Base-by-base conservation (phyloP, 495 filamentous ascomycete species). In the Clohesyomyces aquaticus region DNA sequence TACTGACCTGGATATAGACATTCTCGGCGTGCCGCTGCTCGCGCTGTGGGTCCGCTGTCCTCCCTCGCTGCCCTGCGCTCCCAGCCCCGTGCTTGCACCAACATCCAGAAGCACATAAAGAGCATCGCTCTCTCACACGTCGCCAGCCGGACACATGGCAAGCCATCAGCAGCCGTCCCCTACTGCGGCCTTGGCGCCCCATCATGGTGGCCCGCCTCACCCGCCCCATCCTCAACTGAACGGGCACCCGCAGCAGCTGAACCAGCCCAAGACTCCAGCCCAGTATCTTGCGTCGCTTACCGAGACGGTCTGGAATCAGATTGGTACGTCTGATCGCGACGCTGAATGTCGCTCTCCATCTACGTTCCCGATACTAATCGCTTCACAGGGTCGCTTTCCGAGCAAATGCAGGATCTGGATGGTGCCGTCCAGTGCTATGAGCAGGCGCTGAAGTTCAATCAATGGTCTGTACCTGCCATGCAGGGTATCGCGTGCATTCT, bases 401-500 rank as follows among this genome's bases (percentile, higher is more conserved):
- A 98, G 77, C 73, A 92, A 67, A 86, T 96, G 81, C 89, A 89
- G 23, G 90, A 96, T 66, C 77, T 91, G 18, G 94, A 98, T 58
- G 88, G 92, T 67, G 93, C 92, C 49, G 88, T 91, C 79, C 77
- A 80, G 59, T 88, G 92, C 22, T 98, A 97, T 72, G 91, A 98
- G 73, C 86, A 88, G 71, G 94, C 93, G 12, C 79, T 98, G 63
- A 82, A 85, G 47, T 87, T 90, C 74, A 98, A 98, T 69, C 85
- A 87, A 49, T 90, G 91, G 78, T 98, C 94, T 6, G 88, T 96
- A 28, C 85, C 86, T 0, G 94, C 94, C 18, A 96, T 99, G 91
- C 95, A 92, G 58, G 88, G 91, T 35, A 96, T 97, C 54, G 94
- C 92, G 26, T 84, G 88, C 69, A 96, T 98, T 58, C 80, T 97